Conservation (phyloP, 1,139 yeast genomes). For the Lipomyces yarrowii region DNA sequence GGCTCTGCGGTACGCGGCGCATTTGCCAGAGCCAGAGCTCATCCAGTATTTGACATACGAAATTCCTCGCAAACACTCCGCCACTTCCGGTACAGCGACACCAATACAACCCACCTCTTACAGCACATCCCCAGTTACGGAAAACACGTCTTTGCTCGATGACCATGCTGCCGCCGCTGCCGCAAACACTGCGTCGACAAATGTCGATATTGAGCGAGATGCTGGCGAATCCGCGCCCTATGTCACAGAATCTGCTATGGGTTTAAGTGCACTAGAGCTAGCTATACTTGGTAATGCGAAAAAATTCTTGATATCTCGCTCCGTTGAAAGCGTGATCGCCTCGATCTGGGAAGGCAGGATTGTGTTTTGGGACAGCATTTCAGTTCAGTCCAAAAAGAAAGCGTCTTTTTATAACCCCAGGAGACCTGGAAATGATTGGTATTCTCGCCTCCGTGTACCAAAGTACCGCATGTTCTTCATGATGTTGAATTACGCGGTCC, state of each 20-base stretch:
- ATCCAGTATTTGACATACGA: slow-evolving; percentile 39
- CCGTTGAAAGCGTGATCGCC: slow-evolving; percentile 38
- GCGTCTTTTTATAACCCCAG: slow-evolving; percentile 36
- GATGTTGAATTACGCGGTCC: slow-evolving; percentile 39
- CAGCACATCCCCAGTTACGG: slow-evolving; percentile 15
- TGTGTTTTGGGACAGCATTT: slow-evolving; percentile 42
- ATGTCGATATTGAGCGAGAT: slow-evolving; percentile 24
- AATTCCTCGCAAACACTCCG: slow-evolving; percentile 24
- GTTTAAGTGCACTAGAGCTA: slow-evolving; percentile 39
- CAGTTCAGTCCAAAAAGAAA: slow-evolving; percentile 35
- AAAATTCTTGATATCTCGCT: slow-evolving; percentile 38
- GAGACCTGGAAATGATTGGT: slow-evolving; percentile 34
- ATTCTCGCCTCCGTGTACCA: slow-evolving; percentile 42
- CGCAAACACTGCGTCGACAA: background rate
- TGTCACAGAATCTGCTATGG: slow-evolving; percentile 33
- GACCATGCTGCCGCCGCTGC: slow-evolving; percentile 9
- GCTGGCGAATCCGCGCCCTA: slow-evolving; percentile 30
- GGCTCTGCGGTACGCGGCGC: slow-evolving; percentile 38
- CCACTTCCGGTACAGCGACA: background rate
- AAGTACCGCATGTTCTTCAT: slow-evolving; percentile 40
- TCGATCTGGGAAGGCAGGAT: slow-evolving; percentile 43
- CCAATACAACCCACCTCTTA: slow-evolving; percentile 10
- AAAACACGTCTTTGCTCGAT: slow-evolving; percentile 17
- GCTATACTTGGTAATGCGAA: slow-evolving; percentile 39
- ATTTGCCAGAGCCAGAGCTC: slow-evolving; percentile 36